Percentiles rank a stretch among this genome's conserved stretches.
These are phyloP conservation scores for Gracilaria domingensis DNA, from an alignment of 23 red algal genomes.

Conservation along the genomic window DNA sequence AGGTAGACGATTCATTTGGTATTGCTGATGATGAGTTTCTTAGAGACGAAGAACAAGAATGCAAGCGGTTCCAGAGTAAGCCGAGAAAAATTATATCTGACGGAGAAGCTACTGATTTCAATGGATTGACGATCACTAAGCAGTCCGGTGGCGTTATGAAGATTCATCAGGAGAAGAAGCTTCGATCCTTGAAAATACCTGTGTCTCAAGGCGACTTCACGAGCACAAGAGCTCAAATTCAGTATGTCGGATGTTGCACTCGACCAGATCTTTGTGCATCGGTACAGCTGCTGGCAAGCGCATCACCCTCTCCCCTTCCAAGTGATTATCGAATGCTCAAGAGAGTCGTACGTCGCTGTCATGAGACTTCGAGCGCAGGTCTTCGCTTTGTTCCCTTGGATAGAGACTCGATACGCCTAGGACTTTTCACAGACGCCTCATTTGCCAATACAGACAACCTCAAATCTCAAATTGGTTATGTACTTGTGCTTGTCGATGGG, in stretches of 20 bases:
- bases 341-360: neutral
- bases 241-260: slow-evolving; percentile 18
- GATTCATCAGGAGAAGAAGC: neutral
- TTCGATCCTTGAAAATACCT: neutral
- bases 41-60: slow-evolving; percentile 18
- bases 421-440: slow-evolving; percentile 8
- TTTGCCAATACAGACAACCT: slow-evolving; percentile 20
- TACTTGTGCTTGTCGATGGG: slow-evolving; percentile 1
- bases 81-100: neutral
- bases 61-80: neutral
- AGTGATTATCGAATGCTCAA: neutral
- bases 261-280: slow-evolving; percentile 24
- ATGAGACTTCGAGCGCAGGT: neutral
- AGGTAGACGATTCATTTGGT: slow-evolving; percentile 8
- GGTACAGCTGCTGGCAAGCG: slow-evolving; percentile 17
- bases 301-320: too few species aligned
- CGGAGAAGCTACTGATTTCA: neutral
- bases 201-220: neutral
- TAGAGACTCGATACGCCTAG: neutral
- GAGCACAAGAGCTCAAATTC: neutral
- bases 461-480: slow-evolving; percentile 11
- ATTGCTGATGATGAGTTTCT: slow-evolving; percentile 6
- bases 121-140: neutral
- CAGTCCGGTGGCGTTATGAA: neutral
- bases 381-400: neutral